Evolutionary conservation across 306 rosid genomes (phyloP).

Genomic region (Prunus campanulata): DNA sequence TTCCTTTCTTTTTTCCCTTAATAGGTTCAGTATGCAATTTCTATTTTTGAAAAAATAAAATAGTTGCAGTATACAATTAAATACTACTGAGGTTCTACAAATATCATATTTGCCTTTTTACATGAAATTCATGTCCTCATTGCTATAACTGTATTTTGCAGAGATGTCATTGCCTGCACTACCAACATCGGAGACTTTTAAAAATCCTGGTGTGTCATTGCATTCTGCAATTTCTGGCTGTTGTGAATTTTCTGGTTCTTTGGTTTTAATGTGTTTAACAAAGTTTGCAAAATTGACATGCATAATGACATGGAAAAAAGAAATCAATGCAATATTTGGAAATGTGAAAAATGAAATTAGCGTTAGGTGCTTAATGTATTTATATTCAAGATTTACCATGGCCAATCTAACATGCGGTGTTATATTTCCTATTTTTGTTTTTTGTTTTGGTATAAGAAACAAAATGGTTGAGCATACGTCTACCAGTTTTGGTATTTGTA

Average conservation of each 20-base stretch:
- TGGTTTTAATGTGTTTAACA: not conserved
- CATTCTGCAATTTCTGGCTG: not conserved
- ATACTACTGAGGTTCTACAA: slow-evolving; percentile 11
- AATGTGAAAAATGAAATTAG: not conserved
- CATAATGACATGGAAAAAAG: no score
- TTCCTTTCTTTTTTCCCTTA: slow-evolving; percentile 6
- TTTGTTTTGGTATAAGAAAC: no score
- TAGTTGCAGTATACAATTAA: not conserved
- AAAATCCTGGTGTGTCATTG: slow-evolving; percentile 70
- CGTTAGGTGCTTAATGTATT: not conserved
- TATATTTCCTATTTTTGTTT: no score
- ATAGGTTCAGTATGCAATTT: no score
- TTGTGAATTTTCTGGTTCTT: not conserved
- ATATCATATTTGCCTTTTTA: slow-evolving; percentile 11
- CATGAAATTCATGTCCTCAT: slow-evolving; percentile 5
- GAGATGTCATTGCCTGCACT: slow-evolving; percentile 99
- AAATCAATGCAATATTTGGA: not conserved
- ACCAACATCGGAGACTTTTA: slow-evolving; percentile 78
- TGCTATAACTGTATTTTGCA: slow-evolving; percentile 35
- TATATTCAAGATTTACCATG: not conserved
- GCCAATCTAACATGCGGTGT: no score
- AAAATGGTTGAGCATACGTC: no score
- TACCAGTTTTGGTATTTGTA: no score
- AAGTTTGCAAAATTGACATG: not conserved
- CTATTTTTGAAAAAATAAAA: no score